Base-by-base conservation (phyloP, 345 rosid species). In the Eucalyptus erythrocorys region DNA sequence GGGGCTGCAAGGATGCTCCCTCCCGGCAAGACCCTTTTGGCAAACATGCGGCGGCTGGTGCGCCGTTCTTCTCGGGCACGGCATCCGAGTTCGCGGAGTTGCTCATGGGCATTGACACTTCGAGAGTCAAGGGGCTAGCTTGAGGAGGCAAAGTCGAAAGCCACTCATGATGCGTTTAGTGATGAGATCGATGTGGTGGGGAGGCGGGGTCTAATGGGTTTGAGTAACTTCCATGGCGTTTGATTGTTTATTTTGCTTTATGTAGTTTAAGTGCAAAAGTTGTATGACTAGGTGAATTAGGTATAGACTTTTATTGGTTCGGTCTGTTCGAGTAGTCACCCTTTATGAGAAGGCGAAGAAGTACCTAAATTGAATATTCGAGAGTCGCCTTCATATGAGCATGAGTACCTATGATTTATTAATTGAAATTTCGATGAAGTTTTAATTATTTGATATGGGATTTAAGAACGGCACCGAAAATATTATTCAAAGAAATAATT, bases 141-240 rank as follows among this genome's bases (percentile, higher is more conserved):
- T 6, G 97, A 96, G 89, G 96, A 96, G 92, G 99, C 97, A 0
- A 96, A 97, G 86, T 90, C 96, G 3, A 97, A 95, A 88, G 99
- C 99, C 3, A 98, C 98, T 7, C 95, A 96, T 88, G 94, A 95
- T 90, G 99, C 94, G 80, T 96, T 97, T 57, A 96, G 96, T 11
- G 98, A 97, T 92, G 99, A 97, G 90, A 97, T 97, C 91, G 98
- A 95, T 86, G 99, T 96, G 8, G 99, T 96, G 30, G 98, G 97
- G 66, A 26, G 32, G 66, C 30, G 0, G n/a, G 66, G 66, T 0
- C 66, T 11, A 27, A 59, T 11, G 16, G 66, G 66, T 12, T 27
- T 5, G 32, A 59, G 15, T 11, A 27, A 27, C 68, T 5, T 0
- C 32, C 11, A 1, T 59, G 16, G 68, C 0, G 68, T 59, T 59